Base-by-base conservation (phyloP, 352 stramenopile species). In the Pythium aristosporum region DNA sequence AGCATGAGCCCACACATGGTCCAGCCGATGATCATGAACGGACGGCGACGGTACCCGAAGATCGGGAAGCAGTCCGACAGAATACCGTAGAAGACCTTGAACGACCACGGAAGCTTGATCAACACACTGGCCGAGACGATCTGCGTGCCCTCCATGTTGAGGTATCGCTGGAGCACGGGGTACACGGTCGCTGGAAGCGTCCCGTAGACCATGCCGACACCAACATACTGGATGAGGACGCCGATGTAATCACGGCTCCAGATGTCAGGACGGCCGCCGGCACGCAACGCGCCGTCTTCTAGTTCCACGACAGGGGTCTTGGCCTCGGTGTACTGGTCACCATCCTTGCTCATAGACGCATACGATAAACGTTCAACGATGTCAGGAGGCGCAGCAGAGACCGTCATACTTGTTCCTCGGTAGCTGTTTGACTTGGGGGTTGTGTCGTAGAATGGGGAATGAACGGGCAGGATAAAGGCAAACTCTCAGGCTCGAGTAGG, bases 51-150 rank as follows among this genome's bases (percentile, higher is more conserved):
- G 42, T 65, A 65, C 4, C 62, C 62, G n/a, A 56, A 54, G 37
- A 68, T 68, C 43, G 62, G 18, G 21, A 57, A 30, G 57, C 57
- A 65, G 20, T 64, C 53, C 8, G 61, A 44, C 18, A 57, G n/a
- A 23, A 64, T 64, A 20, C 61, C 61, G 44, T 59, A 67, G 13
- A 67, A 49, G 30, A 67, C 23, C 61, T 67, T 67, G 39, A 64
- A 67, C 25, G 61, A 67, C 61, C 61, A 67, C 16, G 52, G 55
- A 21, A 68, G 46, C 25, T 20, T 52, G 9, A 67, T 18, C 34
- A 63, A 13, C 21, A 57, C 37, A 18, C 15, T 51, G 4, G 44
- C 57, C 41, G 57, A 53, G 7, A 54, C 57, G 43, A 57, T 49
- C 23, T 57, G 46, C 28, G 41, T 63, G 57, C 41, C 44, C 25